A percentile compares a stretch with the other conserved stretches of the same genome.
These are phyloP conservation scores for Acanthamoeba triangularis DNA, from an alignment of 208 protist genomes.

Conservation along the genomic window DNA sequence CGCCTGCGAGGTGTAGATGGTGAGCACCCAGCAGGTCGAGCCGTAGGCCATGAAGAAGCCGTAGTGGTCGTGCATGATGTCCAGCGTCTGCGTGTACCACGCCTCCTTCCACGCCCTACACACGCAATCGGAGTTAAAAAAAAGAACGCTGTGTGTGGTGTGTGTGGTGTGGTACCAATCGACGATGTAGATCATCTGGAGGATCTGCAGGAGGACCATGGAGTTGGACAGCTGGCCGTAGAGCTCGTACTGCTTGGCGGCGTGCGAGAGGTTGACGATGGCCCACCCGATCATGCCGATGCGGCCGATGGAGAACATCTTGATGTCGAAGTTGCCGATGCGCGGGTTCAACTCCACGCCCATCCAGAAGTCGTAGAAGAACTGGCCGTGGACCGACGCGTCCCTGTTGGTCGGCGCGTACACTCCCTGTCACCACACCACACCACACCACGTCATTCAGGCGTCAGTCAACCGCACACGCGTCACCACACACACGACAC, in stretches of 20 bases:
- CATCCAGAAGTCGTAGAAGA: constrained; percentile 97
- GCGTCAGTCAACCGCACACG: background rate
- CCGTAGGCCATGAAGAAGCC: constrained; percentile 98
- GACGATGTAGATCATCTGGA: constrained; percentile 95
- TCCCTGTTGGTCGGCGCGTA: constrained; percentile 63
- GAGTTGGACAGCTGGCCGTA: constrained; percentile 92
- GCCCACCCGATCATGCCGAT: constrained; percentile 97
- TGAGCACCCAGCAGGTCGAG: constrained; percentile 97
- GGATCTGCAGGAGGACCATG: constrained; percentile 93
- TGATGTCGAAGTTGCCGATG: constrained; percentile 95
- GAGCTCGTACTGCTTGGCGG: constrained; percentile 91
- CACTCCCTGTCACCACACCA: background rate
- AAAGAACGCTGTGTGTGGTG: background rate
- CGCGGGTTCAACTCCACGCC: constrained; percentile 97
- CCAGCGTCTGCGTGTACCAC: constrained; percentile 95
- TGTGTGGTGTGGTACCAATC: constrained; percentile 92
- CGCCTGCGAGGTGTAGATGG: constrained; percentile 97
- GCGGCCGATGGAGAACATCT: constrained; percentile 97
- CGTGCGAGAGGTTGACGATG: constrained; percentile 95
- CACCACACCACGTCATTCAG: background rate
- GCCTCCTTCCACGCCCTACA: constrained; percentile 91
- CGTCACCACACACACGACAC: background rate
- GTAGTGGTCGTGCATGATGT: constrained; percentile 97
- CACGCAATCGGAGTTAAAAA: background rate
- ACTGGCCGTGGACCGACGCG: constrained; percentile 87